phyloP scores from a whole-genome alignment of 495 filamentous ascomycete genomes.

The Penicillium ochrochloron region DNA sequence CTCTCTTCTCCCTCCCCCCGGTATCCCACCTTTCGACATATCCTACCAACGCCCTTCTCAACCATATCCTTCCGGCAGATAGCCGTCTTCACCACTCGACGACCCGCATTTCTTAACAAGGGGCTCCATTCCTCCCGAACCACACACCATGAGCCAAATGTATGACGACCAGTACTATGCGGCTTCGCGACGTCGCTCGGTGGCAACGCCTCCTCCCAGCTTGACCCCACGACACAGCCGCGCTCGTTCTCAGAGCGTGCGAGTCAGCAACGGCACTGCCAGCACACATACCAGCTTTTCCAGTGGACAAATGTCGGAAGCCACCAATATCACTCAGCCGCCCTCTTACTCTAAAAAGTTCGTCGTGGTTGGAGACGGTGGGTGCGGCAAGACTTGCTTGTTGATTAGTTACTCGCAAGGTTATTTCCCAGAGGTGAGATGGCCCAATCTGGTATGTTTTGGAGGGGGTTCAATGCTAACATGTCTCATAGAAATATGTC shows the following conservation, averaged over 20 bases:
- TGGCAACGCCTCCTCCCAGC: constrained; percentile 52
- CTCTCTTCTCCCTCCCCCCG: neutral
- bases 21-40: constrained; percentile 1
- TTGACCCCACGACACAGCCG: constrained; percentile 54
- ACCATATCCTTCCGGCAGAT: constrained; percentile 15
- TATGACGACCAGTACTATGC: constrained; percentile 57
- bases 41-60: neutral
- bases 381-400: constrained; percentile 97
- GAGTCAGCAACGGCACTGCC: constrained; percentile 78
- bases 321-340: constrained; percentile 83
- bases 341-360: constrained; percentile 98
- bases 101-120: constrained; percentile 25
- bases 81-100: constrained; percentile 17
- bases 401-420: constrained; percentile 98
- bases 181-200: constrained; percentile 52
- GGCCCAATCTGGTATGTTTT: neutral
- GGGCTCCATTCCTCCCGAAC: constrained; percentile 27
- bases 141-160: constrained; percentile 46
- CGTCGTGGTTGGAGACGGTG: constrained; percentile 96
- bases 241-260: constrained; percentile 62
- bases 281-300: constrained; percentile 75
- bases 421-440: constrained; percentile 91
- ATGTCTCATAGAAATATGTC: constrained; percentile 84
- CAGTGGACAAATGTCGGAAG: constrained; percentile 69
- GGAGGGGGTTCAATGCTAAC: neutral